Conservation (phyloP, 192 early-diverging fungal genomes). For the Backusella macrospora region DNA sequence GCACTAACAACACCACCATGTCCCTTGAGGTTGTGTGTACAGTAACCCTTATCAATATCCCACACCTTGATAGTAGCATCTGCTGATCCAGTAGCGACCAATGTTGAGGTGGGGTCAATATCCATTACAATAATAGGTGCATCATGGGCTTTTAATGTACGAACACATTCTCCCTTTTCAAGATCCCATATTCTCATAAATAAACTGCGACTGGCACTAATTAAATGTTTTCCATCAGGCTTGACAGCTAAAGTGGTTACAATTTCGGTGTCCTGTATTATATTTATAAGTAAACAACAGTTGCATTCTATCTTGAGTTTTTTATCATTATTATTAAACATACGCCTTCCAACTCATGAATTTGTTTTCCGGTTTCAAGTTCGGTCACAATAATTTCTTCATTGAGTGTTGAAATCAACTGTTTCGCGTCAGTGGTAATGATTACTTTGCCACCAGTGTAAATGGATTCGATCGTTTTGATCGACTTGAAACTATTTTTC, state of each 20-base stretch:
- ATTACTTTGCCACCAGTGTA: conserved; percentile 89
- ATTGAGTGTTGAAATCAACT: conserved; percentile 76
- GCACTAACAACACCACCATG: conserved; percentile 87
- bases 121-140: conserved; percentile 93
- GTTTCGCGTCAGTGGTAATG: conserved; percentile 65
- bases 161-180: conserved; percentile 55
- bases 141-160: conserved; percentile 86
- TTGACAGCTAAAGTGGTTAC: conserved; percentile 87
- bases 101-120: conserved; percentile 84
- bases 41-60: conserved; percentile 91
- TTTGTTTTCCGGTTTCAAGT: conserved; percentile 63
- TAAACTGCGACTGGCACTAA: conserved; percentile 82
- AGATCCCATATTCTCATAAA: conserved; percentile 81
- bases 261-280: conserved; percentile 72
- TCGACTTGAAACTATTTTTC: conserved; percentile 66
- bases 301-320: no score
- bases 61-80: conserved; percentile 95
- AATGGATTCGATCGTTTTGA: conserved; percentile 83
- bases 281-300: neutral
- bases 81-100: conserved; percentile 96
- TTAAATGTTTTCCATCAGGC: conserved; percentile 75
- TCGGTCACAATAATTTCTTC: conserved; percentile 83
- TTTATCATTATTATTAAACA: neutral
- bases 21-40: conserved; percentile 95
- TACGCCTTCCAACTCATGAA: conserved; percentile 69